Evolutionary conservation across 2,329 filamentous ascomycete species (phyloP), one percentile per base, ranked within the genome.

Genomic region (Alternaria arborescens): DNA sequence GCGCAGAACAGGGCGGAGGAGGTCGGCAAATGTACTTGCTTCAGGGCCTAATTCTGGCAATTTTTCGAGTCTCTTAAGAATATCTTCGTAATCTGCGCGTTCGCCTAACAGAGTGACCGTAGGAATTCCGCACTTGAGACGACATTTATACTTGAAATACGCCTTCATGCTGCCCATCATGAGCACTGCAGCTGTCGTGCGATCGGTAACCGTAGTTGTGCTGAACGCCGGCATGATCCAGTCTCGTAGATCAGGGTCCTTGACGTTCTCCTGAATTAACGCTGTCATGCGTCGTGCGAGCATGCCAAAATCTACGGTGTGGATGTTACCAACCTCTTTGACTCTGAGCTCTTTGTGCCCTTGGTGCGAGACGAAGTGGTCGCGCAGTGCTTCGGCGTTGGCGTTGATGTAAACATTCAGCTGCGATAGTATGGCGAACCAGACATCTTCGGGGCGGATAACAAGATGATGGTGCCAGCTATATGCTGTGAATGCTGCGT

Each of bases 351-450:
- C 26, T 30, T 55, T 68, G 55, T 60, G 64, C 0, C 71, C 75
- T 14, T 75, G 20, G 57, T 81, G 78, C 3, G 65, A 60, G 20
- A 82, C 73, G 4, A 73, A 62, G 6, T 80, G 20, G 7, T 50
- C n/a, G 1, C 70, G 66, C 5, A 72, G 41, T 14, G 68, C 61
- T 44, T 75, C 66, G 3, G 71, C 64, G 28, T 72, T 63, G 12
- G 57, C 66, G 26, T 70, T 73, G 50, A 75, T 57, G 57, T 71
- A 74, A 46, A 69, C 66, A 48, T 61, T 71, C 24, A 73, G 47
- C 18, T 75, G 72, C 0, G 65, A 65, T 8, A 71, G 59, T 16
- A 74, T 67, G 12, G 70, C 54, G 28, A 74, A 65, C 73, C 69
- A 74, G 0, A 75, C 55, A 34, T 75, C 71, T 24, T 75, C 70